Base-by-base conservation (phyloP, 495 filamentous ascomycete genomes). In the Penicillium silybi region DNA sequence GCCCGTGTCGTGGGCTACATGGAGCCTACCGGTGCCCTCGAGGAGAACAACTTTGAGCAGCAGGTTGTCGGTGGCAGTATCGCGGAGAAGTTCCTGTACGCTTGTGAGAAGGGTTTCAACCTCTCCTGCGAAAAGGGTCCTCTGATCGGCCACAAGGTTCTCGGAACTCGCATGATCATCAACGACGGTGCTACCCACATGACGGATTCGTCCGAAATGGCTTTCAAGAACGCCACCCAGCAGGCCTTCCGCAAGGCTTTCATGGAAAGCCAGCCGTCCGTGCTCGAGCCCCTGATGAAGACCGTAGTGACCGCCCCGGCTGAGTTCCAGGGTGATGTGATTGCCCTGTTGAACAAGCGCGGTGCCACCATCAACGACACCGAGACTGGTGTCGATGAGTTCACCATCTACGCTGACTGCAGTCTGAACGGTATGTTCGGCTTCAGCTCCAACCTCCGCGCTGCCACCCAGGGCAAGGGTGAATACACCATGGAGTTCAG, bases 401-500 rank as follows among this genome's bases (percentile, higher is more conserved):
- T 99, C 70, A 92, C 89, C n/a, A 80, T 99, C 46, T 80, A 84
- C 50, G 91, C 92, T 5, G 92, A 97, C 69, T 96, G 92, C 76
- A 88, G 83, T 64, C 69, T 99, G 68, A 93, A 96, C 64, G 82
- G 84, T 59, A 97, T 99, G 95, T 99, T 99, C 71, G 95, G 95
- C 47, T 97, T 99, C 74, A 89, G 84, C 52, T 85, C 80, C 34
- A 85, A 95, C 71, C 73, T 99, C 69, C 81, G 95, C 55, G 95
- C 95, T 4, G 87, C 90, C 19, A 97, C 92, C 9, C 95, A 99
- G 76, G 95, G 93, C 46, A 99, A 99, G 80, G 95, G 95, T 58
- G 95, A 99, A 77, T 99, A 96, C 62, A 86, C 80, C 54, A 99
- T 99, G 95, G 95, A 99, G 77, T 99, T 97, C 70, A 89, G 86